phyloP scores from a whole-genome alignment of 352 stramenopile genomes.

The Pythium dissotocum region DNA sequence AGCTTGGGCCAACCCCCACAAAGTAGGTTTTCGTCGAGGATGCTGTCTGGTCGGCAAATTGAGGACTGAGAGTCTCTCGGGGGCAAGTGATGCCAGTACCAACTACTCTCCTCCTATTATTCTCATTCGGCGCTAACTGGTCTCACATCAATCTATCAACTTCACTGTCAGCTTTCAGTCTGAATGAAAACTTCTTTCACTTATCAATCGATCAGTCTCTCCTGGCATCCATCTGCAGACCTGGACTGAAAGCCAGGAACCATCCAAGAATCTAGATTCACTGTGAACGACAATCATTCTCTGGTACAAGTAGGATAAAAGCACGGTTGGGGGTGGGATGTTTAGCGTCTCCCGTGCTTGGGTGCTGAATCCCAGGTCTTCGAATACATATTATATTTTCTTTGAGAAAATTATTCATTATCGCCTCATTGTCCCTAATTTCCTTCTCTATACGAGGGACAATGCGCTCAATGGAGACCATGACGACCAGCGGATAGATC shows the following conservation, averaged over 20 bases:
- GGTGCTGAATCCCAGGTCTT: too few relatives aligned
- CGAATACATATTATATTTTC: neutral
- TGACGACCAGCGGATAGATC: too few relatives aligned
- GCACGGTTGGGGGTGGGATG: neutral
- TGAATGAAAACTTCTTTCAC: neutral
- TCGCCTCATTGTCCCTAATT: conserved; percentile 4
- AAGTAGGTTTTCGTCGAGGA: neutral
- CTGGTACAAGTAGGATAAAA: neutral
- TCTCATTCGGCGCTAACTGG: neutral
- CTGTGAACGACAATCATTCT: neutral
- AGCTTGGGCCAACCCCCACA: conserved; percentile 3
- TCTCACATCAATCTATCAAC: too few relatives aligned
- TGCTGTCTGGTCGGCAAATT: conserved; percentile 4
- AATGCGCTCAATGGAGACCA: neutral
- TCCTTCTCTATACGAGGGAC: conserved; percentile 7
- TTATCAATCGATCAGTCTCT: neutral
- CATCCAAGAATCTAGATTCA: neutral
- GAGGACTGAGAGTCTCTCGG: neutral
- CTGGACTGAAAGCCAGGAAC: neutral
- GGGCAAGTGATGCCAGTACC: too few relatives aligned
- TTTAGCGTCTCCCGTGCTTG: neutral
- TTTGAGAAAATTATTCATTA: neutral
- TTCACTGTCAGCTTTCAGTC: too few relatives aligned
- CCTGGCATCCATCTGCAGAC: neutral
- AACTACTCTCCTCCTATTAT: neutral